A percentile compares a stretch with the other conserved stretches of the same genome.
Conservation (phyloP, 140 eudicot genomes). For the Cichorium intybus region DNA sequence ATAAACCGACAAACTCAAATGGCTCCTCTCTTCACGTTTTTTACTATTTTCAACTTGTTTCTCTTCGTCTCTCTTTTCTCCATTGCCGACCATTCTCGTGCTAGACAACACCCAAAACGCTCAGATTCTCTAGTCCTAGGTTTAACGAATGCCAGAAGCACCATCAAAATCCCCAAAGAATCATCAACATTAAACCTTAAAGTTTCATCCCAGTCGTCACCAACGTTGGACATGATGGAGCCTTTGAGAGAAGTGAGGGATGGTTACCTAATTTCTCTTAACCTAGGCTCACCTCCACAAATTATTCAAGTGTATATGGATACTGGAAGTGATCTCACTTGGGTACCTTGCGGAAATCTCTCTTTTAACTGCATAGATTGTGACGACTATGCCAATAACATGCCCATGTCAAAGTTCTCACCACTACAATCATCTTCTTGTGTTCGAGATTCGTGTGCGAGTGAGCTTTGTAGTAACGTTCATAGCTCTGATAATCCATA, state of each 20-base stretch:
- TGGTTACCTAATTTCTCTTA: constrained; percentile 66
- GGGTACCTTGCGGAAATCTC: constrained; percentile 81
- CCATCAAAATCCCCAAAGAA: constrained; percentile 39
- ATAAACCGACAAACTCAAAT: constrained; percentile 19
- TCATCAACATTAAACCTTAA: constrained; percentile 27
- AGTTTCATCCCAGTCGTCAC: constrained; percentile 26
- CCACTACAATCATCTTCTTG: constrained; percentile 57
- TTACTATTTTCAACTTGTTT: constrained; percentile 25
- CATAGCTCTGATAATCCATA: constrained; percentile 65
- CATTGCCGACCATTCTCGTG: constrained; percentile 35
- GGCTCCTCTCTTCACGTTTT: constrained; percentile 19
- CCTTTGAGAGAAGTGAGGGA: constrained; percentile 71
- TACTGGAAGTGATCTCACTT: constrained; percentile 78
- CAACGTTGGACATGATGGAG: constrained; percentile 46
- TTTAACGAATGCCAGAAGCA: constrained; percentile 44
- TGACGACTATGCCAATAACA: constrained; percentile 40
- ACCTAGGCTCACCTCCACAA: constrained; percentile 75
- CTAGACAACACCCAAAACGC: constrained; percentile 31
- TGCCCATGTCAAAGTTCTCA: constrained; percentile 38
- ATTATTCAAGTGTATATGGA: constrained; percentile 65
- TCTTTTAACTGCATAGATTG: constrained; percentile 73
- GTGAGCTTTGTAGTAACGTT: constrained; percentile 51
- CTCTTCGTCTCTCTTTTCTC: constrained; percentile 30
- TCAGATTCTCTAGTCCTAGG: constrained; percentile 55
- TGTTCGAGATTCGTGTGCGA: constrained; percentile 57